phyloP scores from a whole-genome alignment of 2,329 filamentous ascomycete genomes.

The Sporothrix pseudoabietina region DNA sequence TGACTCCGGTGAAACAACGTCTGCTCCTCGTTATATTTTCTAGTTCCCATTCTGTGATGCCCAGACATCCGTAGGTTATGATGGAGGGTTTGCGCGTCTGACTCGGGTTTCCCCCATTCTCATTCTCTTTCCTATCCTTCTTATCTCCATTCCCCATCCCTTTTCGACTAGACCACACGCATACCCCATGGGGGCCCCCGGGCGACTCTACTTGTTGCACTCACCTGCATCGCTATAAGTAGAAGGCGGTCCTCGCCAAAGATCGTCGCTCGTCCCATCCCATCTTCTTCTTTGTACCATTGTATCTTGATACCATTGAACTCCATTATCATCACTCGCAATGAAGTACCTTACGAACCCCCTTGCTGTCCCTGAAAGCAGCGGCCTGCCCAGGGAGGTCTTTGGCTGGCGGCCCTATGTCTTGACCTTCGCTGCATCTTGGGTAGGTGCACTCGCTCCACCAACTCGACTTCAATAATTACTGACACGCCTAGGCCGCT shows the following conservation, averaged over 20 bases:
- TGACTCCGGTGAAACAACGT: not conserved
- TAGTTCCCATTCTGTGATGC: not conserved
- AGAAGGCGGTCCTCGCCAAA: not conserved
- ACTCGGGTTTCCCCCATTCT: not conserved
- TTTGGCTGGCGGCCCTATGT: slow-evolving; percentile 27
- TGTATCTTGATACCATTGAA: not conserved
- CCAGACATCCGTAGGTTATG: not conserved
- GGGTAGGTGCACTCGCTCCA: not conserved
- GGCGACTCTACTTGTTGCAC: not conserved
- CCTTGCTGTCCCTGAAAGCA: slow-evolving; percentile 16
- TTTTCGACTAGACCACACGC: not conserved
- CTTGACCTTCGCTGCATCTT: slow-evolving; percentile 23
- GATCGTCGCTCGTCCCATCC: not conserved
- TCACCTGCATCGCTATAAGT: slow-evolving; percentile 3
- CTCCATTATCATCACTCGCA: not conserved
- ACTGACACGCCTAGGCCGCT: slow-evolving; percentile 32
- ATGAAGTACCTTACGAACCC: slow-evolving; percentile 22
- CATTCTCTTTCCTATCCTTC: not conserved
- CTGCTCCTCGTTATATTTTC: too few species aligned
- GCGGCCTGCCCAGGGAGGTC: slow-evolving; percentile 24
- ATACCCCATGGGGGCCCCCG: slow-evolving; percentile 11
- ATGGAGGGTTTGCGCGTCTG: not conserved
- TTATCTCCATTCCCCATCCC: not conserved
- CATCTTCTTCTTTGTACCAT: not conserved
- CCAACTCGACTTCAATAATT: too few species aligned